These are phyloP conservation scores for Glarea lozoyensis DNA, from an alignment of 495 filamentous ascomycete species.

Conservation along the genomic window DNA sequence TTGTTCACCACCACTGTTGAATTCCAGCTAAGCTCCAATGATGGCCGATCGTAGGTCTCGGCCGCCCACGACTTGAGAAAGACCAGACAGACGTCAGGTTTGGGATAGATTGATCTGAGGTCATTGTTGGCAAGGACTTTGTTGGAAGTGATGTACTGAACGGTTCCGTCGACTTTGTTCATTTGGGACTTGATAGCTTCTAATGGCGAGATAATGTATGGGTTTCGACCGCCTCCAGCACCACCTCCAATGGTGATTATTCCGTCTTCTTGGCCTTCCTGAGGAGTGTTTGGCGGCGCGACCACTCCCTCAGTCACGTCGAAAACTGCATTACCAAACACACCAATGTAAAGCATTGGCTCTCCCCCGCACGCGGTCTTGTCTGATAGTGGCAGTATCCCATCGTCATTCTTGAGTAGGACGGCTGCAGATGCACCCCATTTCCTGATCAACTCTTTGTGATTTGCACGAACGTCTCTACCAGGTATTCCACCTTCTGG, in stretches of 20 bases:
- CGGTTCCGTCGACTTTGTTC: conserved; percentile 63
- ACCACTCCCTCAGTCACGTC: conserved; percentile 78
- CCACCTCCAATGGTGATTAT: conserved; percentile 93
- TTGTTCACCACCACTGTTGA: conserved; percentile 68
- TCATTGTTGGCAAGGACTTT: conserved; percentile 83
- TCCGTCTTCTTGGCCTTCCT: conserved; percentile 79
- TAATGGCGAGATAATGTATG: conserved; percentile 64
- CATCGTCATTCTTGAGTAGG: conserved; percentile 74
- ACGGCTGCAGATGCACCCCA: conserved; percentile 71
- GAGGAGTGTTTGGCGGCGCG: conserved; percentile 60
- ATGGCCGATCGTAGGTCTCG: conserved; percentile 85
- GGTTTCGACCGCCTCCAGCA: conserved; percentile 78
- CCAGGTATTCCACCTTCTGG: too few relatives aligned
- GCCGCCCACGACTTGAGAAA: conserved; percentile 76
- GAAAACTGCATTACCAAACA: conserved; percentile 64
- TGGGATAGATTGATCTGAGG: too few relatives aligned
- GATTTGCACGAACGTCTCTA: conserved; percentile 76
- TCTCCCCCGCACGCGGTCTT: too few relatives aligned
- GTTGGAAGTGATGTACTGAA: conserved; percentile 80
- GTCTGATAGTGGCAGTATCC: conserved; percentile 66
- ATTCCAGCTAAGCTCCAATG: too few relatives aligned
- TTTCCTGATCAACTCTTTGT: conserved; percentile 59
- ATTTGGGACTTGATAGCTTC: conserved; percentile 57
- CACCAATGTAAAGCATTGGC: too few relatives aligned
- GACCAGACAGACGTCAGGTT: too few relatives aligned